Conservation (phyloP, 257 asterid genomes). For the Nicotiana undulata region DNA sequence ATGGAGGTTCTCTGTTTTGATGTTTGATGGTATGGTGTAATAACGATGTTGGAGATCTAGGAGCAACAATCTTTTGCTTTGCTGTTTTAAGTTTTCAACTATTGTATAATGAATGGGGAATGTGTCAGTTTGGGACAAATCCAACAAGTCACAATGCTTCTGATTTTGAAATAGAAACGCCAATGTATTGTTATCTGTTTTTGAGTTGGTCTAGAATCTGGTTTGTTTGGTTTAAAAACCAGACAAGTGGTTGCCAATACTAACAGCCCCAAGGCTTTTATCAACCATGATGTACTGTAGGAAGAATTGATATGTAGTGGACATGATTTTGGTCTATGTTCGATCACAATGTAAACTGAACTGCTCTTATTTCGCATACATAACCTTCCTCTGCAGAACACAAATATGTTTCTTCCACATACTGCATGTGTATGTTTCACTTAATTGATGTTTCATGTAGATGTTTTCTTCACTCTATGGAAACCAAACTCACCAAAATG, state of each 20-base stretch:
- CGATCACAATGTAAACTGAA: neutral
- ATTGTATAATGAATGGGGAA: no score
- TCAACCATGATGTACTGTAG: no score
- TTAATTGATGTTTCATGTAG: constrained; percentile 30
- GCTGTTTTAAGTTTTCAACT: no score
- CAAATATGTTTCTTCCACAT: neutral
- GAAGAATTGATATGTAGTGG: neutral
- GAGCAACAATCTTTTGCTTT: no score
- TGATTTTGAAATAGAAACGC: neutral
- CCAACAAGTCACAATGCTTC: neutral
- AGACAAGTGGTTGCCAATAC: no score
- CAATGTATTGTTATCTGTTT: neutral
- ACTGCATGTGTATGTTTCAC: neutral
- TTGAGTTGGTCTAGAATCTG: neutral
- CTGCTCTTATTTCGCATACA: neutral
- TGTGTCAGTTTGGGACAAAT: neutral
- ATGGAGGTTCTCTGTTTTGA: no score
- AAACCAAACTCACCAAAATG: constrained; percentile 48
- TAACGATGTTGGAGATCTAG: no score
- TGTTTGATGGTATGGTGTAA: no score
- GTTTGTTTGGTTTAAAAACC: neutral
- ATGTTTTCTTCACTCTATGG: constrained; percentile 58
- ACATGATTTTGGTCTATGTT: neutral
- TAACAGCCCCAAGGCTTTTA: no score
- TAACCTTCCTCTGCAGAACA: neutral